phyloP scores from a whole-genome alignment of 2,329 filamentous ascomycete species.

The Colletotrichum sp. region DNA sequence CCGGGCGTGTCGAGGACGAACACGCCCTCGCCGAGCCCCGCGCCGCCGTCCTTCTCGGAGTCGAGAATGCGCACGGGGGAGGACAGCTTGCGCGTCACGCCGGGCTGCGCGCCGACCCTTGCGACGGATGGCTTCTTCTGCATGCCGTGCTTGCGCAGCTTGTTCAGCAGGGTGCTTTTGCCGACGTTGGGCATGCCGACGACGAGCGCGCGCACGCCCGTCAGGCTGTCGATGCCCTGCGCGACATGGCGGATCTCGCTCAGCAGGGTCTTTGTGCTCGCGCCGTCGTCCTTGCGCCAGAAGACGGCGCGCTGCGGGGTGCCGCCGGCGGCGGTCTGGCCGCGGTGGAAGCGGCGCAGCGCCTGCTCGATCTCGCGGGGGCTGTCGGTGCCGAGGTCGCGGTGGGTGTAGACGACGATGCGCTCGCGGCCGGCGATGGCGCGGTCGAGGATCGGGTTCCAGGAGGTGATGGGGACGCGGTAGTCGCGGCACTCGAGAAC shows the following conservation, averaged over 20 bases:
- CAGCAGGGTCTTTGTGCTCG: slow-evolving; percentile 44
- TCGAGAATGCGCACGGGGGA: slow-evolving; percentile 78
- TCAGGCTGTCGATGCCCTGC: slow-evolving; percentile 58
- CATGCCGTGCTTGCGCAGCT: slow-evolving; percentile 74
- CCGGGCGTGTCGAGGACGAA: slow-evolving; percentile 93
- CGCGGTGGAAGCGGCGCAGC: slow-evolving; percentile 37
- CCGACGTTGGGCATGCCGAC: slow-evolving; percentile 99
- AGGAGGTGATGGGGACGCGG: slow-evolving; percentile 84
- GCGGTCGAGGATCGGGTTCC: slow-evolving; percentile 88
- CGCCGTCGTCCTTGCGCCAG: slow-evolving; percentile 43
- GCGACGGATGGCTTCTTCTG: slow-evolving; percentile 68
- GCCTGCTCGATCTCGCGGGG: slow-evolving; percentile 22
- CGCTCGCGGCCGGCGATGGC: slow-evolving; percentile 74
- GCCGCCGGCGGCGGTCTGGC: slow-evolving; percentile 15
- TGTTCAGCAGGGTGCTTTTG: slow-evolving; percentile 93
- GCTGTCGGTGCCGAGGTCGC: slow-evolving; percentile 67
- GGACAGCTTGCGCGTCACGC: slow-evolving; percentile 85
- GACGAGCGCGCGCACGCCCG: slow-evolving; percentile 83
- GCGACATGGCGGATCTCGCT: slow-evolving; percentile 36
- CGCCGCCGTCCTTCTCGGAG: slow-evolving; percentile 22
- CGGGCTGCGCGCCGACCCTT: slow-evolving; percentile 83
- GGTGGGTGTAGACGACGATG: slow-evolving; percentile 90
- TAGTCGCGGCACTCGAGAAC: slow-evolving; percentile 96
- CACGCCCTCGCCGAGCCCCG: slow-evolving; percentile 61
- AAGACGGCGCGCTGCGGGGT: slow-evolving; percentile 39